phyloP scores from a whole-genome alignment of 1,284 basidiomycete genomes.

The Leccinum griseonigrum region DNA sequence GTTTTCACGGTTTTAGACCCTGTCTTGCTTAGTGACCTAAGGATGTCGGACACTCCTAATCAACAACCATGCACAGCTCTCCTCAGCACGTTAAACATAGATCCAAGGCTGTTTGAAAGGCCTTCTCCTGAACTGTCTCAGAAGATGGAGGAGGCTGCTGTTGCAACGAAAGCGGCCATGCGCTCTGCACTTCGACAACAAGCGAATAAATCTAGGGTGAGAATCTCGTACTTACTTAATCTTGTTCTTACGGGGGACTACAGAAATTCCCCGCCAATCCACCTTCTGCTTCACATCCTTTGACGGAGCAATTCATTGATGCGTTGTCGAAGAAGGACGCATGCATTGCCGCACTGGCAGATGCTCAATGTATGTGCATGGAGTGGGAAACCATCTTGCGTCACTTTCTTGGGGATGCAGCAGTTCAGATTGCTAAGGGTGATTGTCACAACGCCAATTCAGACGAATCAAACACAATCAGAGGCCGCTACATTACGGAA shows the following conservation, averaged over 20 bases:
- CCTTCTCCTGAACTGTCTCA: background rate
- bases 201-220: background rate
- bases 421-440: too few species aligned
- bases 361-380: background rate
- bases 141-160: background rate
- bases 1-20: background rate
- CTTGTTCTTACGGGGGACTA: background rate
- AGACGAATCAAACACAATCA: too few species aligned
- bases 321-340: background rate
- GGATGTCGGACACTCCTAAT: background rate
- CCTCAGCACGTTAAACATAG: background rate
- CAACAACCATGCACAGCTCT: background rate
- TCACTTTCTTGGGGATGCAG: background rate
- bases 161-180: background rate
- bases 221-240: background rate
- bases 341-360: background rate
- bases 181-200: background rate
- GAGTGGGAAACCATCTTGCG: background rate
- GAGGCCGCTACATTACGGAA: too few species aligned
- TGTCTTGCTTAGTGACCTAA: background rate
- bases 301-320: background rate
- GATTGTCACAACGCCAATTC: too few species aligned
- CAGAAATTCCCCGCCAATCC: background rate
- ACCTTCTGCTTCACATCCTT: background rate
- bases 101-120: background rate